Evolutionary conservation across 2,329 filamentous ascomycete genomes (phyloP).

Genomic region (Zymoseptoria brevis): DNA sequence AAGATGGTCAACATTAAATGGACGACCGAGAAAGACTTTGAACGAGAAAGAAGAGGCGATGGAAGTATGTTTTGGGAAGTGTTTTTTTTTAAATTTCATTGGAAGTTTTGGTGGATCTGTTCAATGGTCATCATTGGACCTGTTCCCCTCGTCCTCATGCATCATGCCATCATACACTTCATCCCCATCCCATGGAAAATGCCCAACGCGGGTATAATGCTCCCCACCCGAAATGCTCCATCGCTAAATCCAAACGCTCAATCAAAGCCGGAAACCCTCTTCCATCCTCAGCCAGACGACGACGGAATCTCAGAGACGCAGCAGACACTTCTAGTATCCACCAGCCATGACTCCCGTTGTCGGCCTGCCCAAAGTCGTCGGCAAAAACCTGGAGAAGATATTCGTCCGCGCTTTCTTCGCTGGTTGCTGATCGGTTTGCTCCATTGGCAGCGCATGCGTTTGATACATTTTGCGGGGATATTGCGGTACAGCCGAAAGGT

Average conservation of each 20-base stretch:
- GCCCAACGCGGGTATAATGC: not conserved
- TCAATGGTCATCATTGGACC: too few relatives aligned
- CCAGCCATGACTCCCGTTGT: constrained; percentile 5
- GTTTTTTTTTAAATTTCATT: too few relatives aligned
- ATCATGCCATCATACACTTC: not conserved
- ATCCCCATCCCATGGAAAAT: not conserved
- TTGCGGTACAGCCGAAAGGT: constrained; percentile 5
- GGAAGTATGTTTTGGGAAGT: too few relatives aligned
- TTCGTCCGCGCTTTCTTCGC: constrained; percentile 32
- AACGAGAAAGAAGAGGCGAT: too few relatives aligned
- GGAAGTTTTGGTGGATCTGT: too few relatives aligned
- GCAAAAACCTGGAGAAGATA: constrained; percentile 33
- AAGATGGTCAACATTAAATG: too few relatives aligned
- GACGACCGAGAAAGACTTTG: too few relatives aligned
- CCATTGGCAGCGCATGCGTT: constrained; percentile 19
- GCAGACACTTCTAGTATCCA: constrained; percentile 13
- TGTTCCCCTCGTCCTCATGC: not conserved
- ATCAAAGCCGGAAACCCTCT: too few relatives aligned
- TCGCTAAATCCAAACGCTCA: not conserved
- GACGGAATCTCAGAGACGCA: not conserved
- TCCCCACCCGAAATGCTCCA: not conserved
- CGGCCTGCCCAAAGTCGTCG: constrained; percentile 20
- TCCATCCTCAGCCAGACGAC: too few relatives aligned
- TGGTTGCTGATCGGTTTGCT: constrained; percentile 25
- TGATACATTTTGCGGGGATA: constrained; percentile 2